Conservation (phyloP, 2,329 filamentous ascomycete species). For the Xylaria sp. region DNA sequence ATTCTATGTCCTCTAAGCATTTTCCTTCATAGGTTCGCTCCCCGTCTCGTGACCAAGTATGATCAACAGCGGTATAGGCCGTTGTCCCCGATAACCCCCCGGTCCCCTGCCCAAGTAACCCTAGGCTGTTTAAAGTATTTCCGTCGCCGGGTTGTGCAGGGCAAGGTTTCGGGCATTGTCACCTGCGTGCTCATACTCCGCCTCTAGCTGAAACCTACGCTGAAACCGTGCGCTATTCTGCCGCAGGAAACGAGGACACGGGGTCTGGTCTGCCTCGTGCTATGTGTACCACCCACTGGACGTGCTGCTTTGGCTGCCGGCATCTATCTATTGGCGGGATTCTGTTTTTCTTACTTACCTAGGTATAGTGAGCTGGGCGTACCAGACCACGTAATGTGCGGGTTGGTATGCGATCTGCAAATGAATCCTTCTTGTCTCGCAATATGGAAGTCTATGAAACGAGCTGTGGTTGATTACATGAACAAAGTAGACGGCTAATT, state of each 20-base stretch:
- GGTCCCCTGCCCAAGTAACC: not conserved
- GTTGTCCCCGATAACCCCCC: too few species aligned
- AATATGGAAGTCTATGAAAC: too few species aligned
- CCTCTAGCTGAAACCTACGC: slow-evolving; percentile 35
- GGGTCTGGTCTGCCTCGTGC: slow-evolving; percentile 13
- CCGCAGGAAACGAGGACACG: slow-evolving; percentile 21
- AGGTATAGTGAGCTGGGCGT: not conserved
- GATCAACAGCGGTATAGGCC: not conserved
- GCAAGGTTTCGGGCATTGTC: slow-evolving; percentile 19
- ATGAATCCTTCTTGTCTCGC: not conserved
- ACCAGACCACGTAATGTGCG: not conserved
- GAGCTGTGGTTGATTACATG: not conserved
- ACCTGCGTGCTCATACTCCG: slow-evolving; percentile 9
- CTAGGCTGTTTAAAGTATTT: slow-evolving; percentile 14
- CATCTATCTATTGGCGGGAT: not conserved
- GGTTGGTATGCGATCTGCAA: not conserved
- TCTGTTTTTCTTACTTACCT: not conserved
- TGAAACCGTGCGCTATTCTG: slow-evolving; percentile 36
- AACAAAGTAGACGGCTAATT: not conserved
- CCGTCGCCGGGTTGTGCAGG: not conserved
- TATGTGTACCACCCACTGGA: not conserved
- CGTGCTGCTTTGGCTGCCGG: not conserved
- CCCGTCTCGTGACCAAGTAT: not conserved
- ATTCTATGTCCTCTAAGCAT: not conserved
- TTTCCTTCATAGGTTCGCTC: not conserved